Evolutionary conservation across 164 flowering plant species (phyloP).

Genomic region (Warburgia ugandensis): DNA sequence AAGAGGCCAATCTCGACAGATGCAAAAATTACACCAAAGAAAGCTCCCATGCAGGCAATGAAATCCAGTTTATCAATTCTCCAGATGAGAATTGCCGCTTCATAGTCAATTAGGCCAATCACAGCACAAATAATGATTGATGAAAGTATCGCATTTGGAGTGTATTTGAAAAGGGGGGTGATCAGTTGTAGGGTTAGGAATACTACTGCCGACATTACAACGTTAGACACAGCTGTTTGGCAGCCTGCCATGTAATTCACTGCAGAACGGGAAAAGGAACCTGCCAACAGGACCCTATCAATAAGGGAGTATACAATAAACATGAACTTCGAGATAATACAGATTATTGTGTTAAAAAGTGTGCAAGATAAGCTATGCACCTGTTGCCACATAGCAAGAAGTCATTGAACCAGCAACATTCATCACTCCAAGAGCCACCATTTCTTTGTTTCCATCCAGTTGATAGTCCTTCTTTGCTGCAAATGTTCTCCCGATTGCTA

Average conservation of each 20-base stretch:
- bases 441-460: constrained; percentile 92
- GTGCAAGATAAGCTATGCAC: constrained; percentile 35
- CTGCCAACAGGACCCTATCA: constrained; percentile 27
- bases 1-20: constrained; percentile 87
- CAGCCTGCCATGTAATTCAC: constrained; percentile 96
- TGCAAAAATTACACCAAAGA: constrained; percentile 70
- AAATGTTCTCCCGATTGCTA: constrained; percentile 88
- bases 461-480: constrained; percentile 82
- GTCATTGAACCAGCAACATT: constrained; percentile 85
- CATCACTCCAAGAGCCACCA: constrained; percentile 92
- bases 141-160: constrained; percentile 90
- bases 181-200: constrained; percentile 61
- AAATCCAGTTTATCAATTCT: constrained; percentile 88
- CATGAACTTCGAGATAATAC: too few species aligned
- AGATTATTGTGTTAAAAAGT: too few species aligned
- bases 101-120: constrained; percentile 55
- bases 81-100: constrained; percentile 66
- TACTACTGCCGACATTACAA: constrained; percentile 75
- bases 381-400: constrained; percentile 89
- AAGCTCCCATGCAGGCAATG: constrained; percentile 89
- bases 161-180: constrained; percentile 85
- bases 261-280: constrained; percentile 92
- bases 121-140: constrained; percentile 86
- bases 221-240: constrained; percentile 80
- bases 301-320: too few species aligned